A percentile compares a stretch with the other conserved stretches of the same genome.
These are phyloP conservation scores for Cyclanthera cordifolia DNA, from an alignment of 306 rosid species.

Conservation along the genomic window DNA sequence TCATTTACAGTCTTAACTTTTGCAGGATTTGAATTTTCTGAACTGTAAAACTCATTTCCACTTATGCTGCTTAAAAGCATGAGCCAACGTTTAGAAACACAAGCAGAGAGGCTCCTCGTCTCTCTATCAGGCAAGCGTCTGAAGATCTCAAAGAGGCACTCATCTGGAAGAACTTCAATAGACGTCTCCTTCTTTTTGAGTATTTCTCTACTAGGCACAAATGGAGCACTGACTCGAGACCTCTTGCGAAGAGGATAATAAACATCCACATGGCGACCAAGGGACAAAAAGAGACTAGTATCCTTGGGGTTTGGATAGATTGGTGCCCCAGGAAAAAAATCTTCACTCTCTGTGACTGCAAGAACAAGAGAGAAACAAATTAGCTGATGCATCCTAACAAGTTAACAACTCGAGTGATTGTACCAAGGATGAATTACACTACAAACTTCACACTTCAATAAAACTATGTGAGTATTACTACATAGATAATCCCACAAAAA, in stretches of 20 bases:
- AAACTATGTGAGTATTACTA: not conserved
- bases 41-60: slow-evolving; percentile 36
- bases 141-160: slow-evolving; percentile 85
- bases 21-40: slow-evolving; percentile 12
- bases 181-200: slow-evolving; percentile 54
- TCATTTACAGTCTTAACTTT: slow-evolving; percentile 18
- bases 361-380: not conserved
- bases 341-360: slow-evolving; percentile 56
- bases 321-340: slow-evolving; percentile 63
- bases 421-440: not conserved
- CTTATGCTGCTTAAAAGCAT: slow-evolving; percentile 55
- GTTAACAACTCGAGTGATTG: not conserved
- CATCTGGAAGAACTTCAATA: slow-evolving; percentile 76
- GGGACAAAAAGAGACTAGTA: slow-evolving; percentile 57
- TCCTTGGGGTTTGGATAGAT: slow-evolving; percentile 73
- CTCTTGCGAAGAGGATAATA: slow-evolving; percentile 60
- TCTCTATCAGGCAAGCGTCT: slow-evolving; percentile 68
- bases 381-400: not conserved
- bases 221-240: slow-evolving; percentile 46
- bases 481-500: not conserved
- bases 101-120: slow-evolving; percentile 60
- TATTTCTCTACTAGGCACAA: slow-evolving; percentile 38
- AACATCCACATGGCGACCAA: slow-evolving; percentile 46
- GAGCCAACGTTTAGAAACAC: slow-evolving; percentile 93
- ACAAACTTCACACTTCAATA: not conserved